Conservation (phyloP, 495 filamentous ascomycete genomes). For the Lasiosphaeria miniovina region DNA sequence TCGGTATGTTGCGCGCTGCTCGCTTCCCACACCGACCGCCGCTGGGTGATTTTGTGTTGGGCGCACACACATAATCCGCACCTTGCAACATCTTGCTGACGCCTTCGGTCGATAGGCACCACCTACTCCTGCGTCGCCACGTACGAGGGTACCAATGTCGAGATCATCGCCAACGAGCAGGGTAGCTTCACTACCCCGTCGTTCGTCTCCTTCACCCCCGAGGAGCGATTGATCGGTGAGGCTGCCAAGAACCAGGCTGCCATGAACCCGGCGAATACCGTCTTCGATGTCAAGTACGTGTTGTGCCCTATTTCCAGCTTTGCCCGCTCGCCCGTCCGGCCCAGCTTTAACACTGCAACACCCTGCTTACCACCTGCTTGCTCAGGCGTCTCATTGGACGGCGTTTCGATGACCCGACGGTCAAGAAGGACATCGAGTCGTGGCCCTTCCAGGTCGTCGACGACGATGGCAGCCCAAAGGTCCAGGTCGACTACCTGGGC, state of each 20-base stretch:
- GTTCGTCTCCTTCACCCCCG: constrained; percentile 97
- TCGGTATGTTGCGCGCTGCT: constrained; percentile 62
- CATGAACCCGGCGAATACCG: constrained; percentile 96
- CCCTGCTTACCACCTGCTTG: constrained; percentile 26
- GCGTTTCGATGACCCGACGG: constrained; percentile 88
- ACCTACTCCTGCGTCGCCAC: constrained; percentile 99
- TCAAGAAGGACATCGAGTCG: constrained; percentile 96
- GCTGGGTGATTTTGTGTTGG: constrained; percentile 4
- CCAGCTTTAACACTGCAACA: neutral
- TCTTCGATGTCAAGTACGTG: constrained; percentile 90
- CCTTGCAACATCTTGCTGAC: constrained; percentile 12
- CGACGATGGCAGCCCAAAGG: constrained; percentile 82
- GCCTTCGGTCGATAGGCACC: constrained; percentile 60
- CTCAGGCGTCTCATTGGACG: constrained; percentile 87
- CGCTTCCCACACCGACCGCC: neutral
- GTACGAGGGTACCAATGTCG: constrained; percentile 98
- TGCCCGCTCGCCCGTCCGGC: too few species aligned
- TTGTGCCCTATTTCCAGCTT: too few species aligned
- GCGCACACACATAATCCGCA: neutral
- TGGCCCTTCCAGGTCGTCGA: constrained; percentile 98
- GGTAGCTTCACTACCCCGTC: constrained; percentile 98
- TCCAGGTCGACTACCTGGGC: constrained; percentile 94
- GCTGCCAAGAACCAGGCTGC: constrained; percentile 99
- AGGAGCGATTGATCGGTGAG: constrained; percentile 97
- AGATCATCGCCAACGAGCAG: constrained; percentile 99